These are phyloP conservation scores for Fusarium nodosum DNA, from an alignment of 2,329 filamentous ascomycete species.

Conservation along the genomic window DNA sequence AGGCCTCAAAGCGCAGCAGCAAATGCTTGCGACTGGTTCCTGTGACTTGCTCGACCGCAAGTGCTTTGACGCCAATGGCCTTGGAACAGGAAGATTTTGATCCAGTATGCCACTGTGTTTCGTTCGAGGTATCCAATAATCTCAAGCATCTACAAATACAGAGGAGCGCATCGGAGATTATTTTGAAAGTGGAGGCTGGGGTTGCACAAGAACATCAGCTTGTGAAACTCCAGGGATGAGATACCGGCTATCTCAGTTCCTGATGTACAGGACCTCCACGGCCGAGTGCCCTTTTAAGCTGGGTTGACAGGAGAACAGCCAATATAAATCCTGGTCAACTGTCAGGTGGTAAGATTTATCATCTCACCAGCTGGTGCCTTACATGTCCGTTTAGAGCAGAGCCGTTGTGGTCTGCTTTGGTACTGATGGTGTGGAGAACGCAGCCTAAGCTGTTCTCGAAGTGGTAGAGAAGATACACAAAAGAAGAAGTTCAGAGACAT, in stretches of 20 bases:
- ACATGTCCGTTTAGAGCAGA: conserved; percentile 31
- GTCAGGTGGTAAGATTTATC: conserved; percentile 30
- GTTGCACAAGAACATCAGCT: conserved; percentile 30
- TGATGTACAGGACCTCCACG: conserved; percentile 19
- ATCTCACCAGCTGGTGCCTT: conserved; percentile 46
- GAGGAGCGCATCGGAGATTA: conserved; percentile 40
- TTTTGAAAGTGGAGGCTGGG: conserved; percentile 32
- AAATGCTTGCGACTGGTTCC: conserved; percentile 11
- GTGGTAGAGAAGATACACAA: not conserved
- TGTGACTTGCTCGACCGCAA: conserved; percentile 14
- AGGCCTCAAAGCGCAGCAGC: conserved; percentile 15
- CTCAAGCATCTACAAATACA: conserved; percentile 4
- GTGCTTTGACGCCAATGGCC: conserved; percentile 11
- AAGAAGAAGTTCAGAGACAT: not conserved
- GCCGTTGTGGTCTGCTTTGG: conserved; percentile 14
- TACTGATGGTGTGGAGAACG: conserved; percentile 17
- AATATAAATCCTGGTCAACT: conserved; percentile 31
- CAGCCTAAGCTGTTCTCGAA: conserved; percentile 3
- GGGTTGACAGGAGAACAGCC: conserved; percentile 20
- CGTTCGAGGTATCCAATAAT: conserved; percentile 16
- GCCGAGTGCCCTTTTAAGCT: conserved; percentile 28
- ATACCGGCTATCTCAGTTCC: conserved; percentile 23
- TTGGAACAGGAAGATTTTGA: conserved; percentile 8
- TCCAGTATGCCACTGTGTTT: conserved; percentile 12
- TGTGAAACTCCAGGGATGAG: conserved; percentile 33